Conservation (phyloP, 768 basidiomycete species). For the Russula ochroleuca region DNA sequence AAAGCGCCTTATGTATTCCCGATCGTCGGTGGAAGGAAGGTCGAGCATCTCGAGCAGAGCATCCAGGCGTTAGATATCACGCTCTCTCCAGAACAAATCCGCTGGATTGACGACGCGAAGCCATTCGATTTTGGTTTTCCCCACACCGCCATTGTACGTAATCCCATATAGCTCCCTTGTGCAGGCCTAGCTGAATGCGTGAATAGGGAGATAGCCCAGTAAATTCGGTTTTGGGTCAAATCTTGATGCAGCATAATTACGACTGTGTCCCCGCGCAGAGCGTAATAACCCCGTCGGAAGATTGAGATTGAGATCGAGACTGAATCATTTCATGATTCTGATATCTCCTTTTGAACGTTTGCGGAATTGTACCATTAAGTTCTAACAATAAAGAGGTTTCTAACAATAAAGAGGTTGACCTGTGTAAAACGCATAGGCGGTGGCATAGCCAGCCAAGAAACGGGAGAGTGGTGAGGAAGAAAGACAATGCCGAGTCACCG, state of each 20-base stretch:
- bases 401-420: neutral
- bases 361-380: too few species aligned
- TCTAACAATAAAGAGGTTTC: too few species aligned
- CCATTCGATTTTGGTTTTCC: constrained; percentile 50
- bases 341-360: too few species aligned
- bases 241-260: neutral
- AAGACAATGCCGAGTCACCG: neutral
- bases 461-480: neutral
- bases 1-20: constrained; percentile 53
- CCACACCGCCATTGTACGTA: constrained; percentile 34
- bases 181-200: neutral
- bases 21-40: constrained; percentile 48
- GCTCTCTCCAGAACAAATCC: constrained; percentile 44
- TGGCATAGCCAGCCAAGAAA: neutral
- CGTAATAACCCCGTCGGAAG: neutral
- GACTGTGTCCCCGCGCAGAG: constrained; percentile 4
- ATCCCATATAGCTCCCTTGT: neutral
- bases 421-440: neutral
- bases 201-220: neutral
- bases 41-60: constrained; percentile 49
- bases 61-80: constrained; percentile 47
- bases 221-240: neutral
- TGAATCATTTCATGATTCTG: neutral
- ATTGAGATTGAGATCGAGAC: neutral
- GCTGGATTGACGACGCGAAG: constrained; percentile 40